A percentile compares a stretch with the other conserved stretches of the same genome.
Evolutionary conservation across 768 basidiomycete species (phyloP).

Genomic region (Scleroderma bovista): DNA sequence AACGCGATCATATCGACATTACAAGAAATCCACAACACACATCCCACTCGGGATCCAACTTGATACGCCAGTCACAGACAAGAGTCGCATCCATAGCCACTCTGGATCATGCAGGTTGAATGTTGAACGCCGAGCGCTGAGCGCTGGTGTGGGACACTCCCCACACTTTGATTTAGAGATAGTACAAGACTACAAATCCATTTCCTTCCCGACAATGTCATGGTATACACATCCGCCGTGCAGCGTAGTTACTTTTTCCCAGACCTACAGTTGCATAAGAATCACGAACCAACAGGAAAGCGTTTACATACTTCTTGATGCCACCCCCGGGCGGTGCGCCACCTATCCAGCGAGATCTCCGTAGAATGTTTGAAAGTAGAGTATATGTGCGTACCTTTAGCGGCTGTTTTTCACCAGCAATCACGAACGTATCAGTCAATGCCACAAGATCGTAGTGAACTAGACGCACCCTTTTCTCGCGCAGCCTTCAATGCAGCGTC

Average conservation of each 20-base stretch:
- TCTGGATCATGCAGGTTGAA: too few relatives aligned
- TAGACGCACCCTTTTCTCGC: constrained; percentile 57
- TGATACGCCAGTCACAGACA: constrained; percentile 14
- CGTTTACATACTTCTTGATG: constrained; percentile 75
- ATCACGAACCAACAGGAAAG: neutral
- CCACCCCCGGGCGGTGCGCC: constrained; percentile 60
- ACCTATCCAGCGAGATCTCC: constrained; percentile 33
- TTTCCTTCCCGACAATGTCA: neutral
- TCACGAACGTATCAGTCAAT: neutral
- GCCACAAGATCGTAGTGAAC: neutral
- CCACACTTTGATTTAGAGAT: neutral
- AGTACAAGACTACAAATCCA: neutral
- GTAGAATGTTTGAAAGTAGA: constrained; percentile 4
- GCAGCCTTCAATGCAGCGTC: constrained; percentile 68
- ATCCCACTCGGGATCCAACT: constrained; percentile 25
- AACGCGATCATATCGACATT: too few relatives aligned
- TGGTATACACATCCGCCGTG: neutral
- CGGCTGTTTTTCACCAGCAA: constrained; percentile 14
- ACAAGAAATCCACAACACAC: constrained; percentile 12
- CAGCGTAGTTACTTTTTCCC: constrained; percentile 54
- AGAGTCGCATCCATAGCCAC: neutral
- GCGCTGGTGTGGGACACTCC: too few relatives aligned
- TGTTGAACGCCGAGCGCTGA: too few relatives aligned
- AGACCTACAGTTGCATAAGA: constrained; percentile 38
- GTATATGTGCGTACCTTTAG: constrained; percentile 21